Evolutionary conservation across 116 monocot species (phyloP).

Genomic region (Phalaenopsis hybrid): DNA sequence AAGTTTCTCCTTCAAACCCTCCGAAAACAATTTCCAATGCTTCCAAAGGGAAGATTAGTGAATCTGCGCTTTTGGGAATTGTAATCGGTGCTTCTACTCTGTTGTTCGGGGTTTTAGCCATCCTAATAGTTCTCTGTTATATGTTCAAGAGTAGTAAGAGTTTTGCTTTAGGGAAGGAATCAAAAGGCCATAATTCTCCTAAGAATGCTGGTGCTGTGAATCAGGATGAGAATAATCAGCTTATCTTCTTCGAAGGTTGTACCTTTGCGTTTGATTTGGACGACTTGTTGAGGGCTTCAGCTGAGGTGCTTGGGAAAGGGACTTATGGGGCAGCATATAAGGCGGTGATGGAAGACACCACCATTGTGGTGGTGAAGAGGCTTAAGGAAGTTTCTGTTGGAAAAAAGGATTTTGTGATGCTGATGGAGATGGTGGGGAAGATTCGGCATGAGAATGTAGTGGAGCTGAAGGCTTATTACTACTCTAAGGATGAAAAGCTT

Average conservation of each 20-base stretch:
- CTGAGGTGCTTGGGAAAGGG: slow-evolving; percentile 82
- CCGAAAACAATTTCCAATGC: neutral
- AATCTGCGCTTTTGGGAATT: slow-evolving; percentile 45
- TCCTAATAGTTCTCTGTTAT: slow-evolving; percentile 28
- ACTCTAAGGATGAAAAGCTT: slow-evolving; percentile 89
- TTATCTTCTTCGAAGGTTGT: slow-evolving; percentile 76
- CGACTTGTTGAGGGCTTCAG: slow-evolving; percentile 71
- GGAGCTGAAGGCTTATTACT: slow-evolving; percentile 72
- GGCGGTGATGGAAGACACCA: slow-evolving; percentile 70
- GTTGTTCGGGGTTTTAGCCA: slow-evolving; percentile 19
- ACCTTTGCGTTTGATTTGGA: slow-evolving; percentile 70
- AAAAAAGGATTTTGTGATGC: slow-evolving; percentile 79
- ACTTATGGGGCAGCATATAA: slow-evolving; percentile 72
- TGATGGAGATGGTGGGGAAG: slow-evolving; percentile 76
- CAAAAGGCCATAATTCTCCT: slow-evolving; percentile 34
- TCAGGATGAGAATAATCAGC: slow-evolving; percentile 40
- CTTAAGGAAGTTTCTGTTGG: slow-evolving; percentile 76
- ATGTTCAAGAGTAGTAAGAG: slow-evolving; percentile 7
- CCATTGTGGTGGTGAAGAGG: slow-evolving; percentile 77
- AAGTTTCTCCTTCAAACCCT: slow-evolving; percentile 5
- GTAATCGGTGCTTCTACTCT: slow-evolving; percentile 36
- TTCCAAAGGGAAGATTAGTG: slow-evolving; percentile 18
- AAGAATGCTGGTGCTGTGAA: slow-evolving; percentile 40
- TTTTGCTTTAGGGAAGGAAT: slow-evolving; percentile 23
- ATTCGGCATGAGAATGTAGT: slow-evolving; percentile 60